Evolutionary conservation across 108 stramenopile species (phyloP), one percentile per base, ranked within the genome.

Genomic region (Pelagomonas calceolata): DNA sequence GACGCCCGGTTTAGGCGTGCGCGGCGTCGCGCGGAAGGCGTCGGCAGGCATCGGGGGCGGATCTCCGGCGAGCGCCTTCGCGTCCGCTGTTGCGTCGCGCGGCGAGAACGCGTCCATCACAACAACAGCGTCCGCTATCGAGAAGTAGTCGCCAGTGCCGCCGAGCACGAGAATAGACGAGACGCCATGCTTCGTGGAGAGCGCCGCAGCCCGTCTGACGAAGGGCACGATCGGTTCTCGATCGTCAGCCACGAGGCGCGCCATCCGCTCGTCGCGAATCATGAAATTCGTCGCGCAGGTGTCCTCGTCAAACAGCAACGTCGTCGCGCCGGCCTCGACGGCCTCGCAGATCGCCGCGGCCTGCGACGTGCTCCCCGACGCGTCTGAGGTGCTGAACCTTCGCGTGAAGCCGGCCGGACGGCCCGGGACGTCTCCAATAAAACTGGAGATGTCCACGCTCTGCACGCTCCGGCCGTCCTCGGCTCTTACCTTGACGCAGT

Each of bases 201-300:
- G 86, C 33, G 89, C 86, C 37, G 88, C 83, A 26, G 93, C 92
- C 32, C 68, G 30, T n/a, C 66, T 39, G 63, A 97, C 84, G 80
- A 97, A 95, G 7, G 96, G 96, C 18, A 92, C 94, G 72, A 97
- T 97, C 14, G 94, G 94, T 78, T 97, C 96, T 73, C 92, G 91
- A 32, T 94, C 90, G 68, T 81, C 79, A 39, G 92, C 81, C 5
- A 97, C 94, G 14, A 97, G 88, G 67, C 84, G 71, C 83, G 89
- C 85, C 96, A 97, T 97, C 80, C 93, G 86, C 46, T 85, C 86
- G 75, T 97, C 96, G 36, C 96, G 82, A 65, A 91, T 89, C 93
- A 95, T 95, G 75, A 95, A 94, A 78, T 95, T 94, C 18, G 88
- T 85, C 32, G 85, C 83, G 70, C 94, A 93, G 30, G 94, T 95